Evolutionary conservation across 2,329 filamentous ascomycete species (phyloP).

Genomic region (Diaporthe sp.): DNA sequence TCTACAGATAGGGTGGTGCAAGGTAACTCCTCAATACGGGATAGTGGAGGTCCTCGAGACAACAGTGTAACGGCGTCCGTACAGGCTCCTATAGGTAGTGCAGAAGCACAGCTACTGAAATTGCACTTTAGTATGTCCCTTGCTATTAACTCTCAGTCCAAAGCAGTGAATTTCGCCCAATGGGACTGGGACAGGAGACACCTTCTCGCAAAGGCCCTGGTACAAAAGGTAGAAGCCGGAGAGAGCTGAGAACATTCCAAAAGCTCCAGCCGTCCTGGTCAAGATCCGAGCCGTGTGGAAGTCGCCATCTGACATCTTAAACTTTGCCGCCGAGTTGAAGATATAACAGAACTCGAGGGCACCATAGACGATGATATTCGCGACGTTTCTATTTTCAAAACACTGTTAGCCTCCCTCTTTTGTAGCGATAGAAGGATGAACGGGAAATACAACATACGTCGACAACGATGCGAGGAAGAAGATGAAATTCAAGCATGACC

Average conservation of each 20-base stretch:
- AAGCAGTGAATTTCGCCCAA: neutral
- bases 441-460: neutral
- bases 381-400: neutral
- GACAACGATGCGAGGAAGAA: slow-evolving; percentile 1
- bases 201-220: neutral
- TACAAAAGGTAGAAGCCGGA: neutral
- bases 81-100: neutral
- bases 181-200: neutral
- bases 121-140: neutral
- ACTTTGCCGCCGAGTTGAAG: neutral
- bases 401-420: neutral
- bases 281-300: neutral
- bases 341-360: neutral
- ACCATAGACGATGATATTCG: neutral
- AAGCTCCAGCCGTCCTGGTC: neutral
- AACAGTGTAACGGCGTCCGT: too few species aligned
- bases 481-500: neutral
- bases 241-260: neutral
- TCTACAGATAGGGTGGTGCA: neutral
- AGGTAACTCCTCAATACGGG: neutral
- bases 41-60: too few species aligned
- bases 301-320: neutral
- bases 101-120: neutral
- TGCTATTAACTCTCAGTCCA: neutral
- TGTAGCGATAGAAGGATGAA: too few species aligned